phyloP scores from a whole-genome alignment of 1,284 basidiomycete species.

The Cutaneotrichosporon sp. region DNA sequence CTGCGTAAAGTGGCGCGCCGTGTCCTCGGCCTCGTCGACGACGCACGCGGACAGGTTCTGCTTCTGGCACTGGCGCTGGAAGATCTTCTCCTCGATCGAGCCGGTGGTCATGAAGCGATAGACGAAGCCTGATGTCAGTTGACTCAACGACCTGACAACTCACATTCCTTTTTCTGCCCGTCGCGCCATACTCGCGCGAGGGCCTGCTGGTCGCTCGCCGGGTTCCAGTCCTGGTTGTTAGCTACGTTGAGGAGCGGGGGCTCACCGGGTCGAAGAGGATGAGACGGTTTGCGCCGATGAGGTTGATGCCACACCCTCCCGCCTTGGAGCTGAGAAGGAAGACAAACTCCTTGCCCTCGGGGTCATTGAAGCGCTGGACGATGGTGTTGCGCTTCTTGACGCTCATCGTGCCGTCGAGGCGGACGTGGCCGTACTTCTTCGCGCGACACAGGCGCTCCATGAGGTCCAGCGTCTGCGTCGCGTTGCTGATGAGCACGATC shows the following conservation, averaged over 20 bases:
- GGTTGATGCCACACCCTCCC: constrained; percentile 96
- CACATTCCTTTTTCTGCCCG: constrained; percentile 99
- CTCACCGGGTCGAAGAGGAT: constrained; percentile 94
- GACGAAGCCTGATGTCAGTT: constrained; percentile 71
- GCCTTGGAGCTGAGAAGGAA: constrained; percentile 97
- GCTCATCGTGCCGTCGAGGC: constrained; percentile 91
- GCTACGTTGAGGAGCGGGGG: constrained; percentile 21
- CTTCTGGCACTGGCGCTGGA: constrained; percentile 87
- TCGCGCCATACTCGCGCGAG: constrained; percentile 99
- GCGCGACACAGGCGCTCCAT: constrained; percentile 82
- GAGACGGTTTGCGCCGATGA: constrained; percentile 94
- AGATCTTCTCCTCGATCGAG: constrained; percentile 99
- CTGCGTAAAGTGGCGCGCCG: constrained; percentile 91
- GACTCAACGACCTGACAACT: constrained; percentile 39
- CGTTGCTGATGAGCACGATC: constrained; percentile 98
- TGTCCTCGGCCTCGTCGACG: constrained; percentile 95
- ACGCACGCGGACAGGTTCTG: constrained; percentile 96
- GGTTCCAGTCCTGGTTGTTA: constrained; percentile 81
- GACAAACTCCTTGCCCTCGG: constrained; percentile 89
- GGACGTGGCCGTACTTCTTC: constrained; percentile 92
- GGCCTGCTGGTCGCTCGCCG: constrained; percentile 97
- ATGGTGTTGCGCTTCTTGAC: constrained; percentile 95
- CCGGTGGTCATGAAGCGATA: constrained; percentile 98
- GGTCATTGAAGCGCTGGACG: constrained; percentile 97
- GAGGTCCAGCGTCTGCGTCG: constrained; percentile 94